Evolutionary conservation across 2,329 filamentous ascomycete genomes (phyloP).

Genomic region (Fusarium chaquense): DNA sequence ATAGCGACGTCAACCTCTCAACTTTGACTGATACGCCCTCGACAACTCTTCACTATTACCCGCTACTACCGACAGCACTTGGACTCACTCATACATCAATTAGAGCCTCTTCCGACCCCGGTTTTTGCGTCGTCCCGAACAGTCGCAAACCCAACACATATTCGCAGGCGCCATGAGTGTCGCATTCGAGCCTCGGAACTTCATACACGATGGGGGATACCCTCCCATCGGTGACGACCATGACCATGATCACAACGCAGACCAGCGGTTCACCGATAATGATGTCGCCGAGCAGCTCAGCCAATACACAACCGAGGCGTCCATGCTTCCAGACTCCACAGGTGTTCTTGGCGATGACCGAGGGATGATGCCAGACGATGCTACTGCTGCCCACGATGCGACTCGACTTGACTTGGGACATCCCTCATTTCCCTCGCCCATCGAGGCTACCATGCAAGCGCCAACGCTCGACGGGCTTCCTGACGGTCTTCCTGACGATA

Average conservation of each 20-base stretch:
- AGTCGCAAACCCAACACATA: slow-evolving; percentile 22
- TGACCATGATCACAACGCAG: slow-evolving; percentile 56
- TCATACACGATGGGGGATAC: slow-evolving; percentile 63
- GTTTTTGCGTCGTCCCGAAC: slow-evolving; percentile 30
- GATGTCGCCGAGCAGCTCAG: slow-evolving; percentile 59
- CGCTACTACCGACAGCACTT: neutral
- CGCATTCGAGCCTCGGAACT: slow-evolving; percentile 63
- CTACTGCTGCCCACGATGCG: slow-evolving; percentile 54
- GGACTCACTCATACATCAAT: slow-evolving; percentile 29
- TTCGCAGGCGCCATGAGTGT: slow-evolving; percentile 60
- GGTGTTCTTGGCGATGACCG: slow-evolving; percentile 53
- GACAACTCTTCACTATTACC: neutral
- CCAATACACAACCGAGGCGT: slow-evolving; percentile 57
- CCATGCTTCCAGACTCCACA: slow-evolving; percentile 55
- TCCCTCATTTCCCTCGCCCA: slow-evolving; percentile 52
- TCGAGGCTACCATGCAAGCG: slow-evolving; percentile 50
- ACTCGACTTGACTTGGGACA: slow-evolving; percentile 55
- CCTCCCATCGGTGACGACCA: slow-evolving; percentile 61
- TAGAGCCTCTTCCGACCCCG: slow-evolving; percentile 22
- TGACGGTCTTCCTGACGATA: slow-evolving; percentile 52
- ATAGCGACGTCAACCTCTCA: slow-evolving; percentile 2
- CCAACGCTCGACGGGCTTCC: slow-evolving; percentile 47
- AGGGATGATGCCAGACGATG: slow-evolving; percentile 55
- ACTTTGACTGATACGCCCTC: neutral
- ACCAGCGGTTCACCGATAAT: slow-evolving; percentile 58